Base-by-base conservation (phyloP, 2,329 filamentous ascomycete species). In the Colletotrichum sp. region DNA sequence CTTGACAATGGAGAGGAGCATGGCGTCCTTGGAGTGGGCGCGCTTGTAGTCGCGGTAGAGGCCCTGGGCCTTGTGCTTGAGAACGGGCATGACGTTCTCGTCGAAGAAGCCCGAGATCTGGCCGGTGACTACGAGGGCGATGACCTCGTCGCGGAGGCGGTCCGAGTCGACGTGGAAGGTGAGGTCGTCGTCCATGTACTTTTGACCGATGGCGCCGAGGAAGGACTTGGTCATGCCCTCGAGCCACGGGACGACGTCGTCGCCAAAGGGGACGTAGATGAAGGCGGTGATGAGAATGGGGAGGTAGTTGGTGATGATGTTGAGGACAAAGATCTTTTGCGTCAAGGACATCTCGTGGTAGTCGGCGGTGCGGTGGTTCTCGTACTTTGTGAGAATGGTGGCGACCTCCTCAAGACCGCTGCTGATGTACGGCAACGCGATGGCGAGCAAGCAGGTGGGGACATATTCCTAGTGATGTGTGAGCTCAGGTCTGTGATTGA, bases 251-350 rank as follows among this genome's bases (percentile, higher is more conserved):
- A 95, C 91, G 3, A 95, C 90, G 22, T 90, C 83, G 60, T 89
- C 89, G 32, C 93, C 94, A 77, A 95, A 94, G 0, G 94, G 94
- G 3, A 96, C 92, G 80, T 96, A 96, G 68, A 96, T 90, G 80
- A 96, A 96, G 0, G 94, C 94, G 0, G 94, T 96, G 8, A 96
- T 86, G 77, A 95, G 89, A 61, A 95, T 93, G 1, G 93, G 93
- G 1, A 95, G 88, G 81, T 96, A 96, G 6, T 94, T 94, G 15
- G 94, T 95, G 83, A 96, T 94, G 85, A 95, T 95, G 86, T 94
- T 94, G 81, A 96, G 90, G 39, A 95, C 88, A 75, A 96, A 95
- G 9, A 94, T 90, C 87, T 96, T 96, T 77, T 93, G 91, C 0
- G 93, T 94, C 78, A 94, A 87, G 0, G 93, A 92, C 76, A 91